Evolutionary conservation across 1,284 basidiomycete species (phyloP).

Genomic region (Vanrija sp.): DNA sequence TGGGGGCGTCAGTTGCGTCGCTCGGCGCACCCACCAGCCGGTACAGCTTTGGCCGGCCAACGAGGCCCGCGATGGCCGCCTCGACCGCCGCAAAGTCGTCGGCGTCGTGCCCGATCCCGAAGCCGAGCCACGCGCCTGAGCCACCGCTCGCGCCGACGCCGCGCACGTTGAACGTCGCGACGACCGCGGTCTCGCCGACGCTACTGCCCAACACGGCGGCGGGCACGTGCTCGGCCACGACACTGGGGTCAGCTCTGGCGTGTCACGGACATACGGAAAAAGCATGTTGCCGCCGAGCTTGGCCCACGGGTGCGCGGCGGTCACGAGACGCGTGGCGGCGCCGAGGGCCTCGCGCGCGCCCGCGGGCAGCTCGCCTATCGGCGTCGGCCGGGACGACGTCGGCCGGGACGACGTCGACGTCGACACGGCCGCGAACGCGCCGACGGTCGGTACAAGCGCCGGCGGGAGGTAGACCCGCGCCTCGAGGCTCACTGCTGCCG

Average conservation of each 20-base stretch:
- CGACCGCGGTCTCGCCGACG: conserved; percentile 15
- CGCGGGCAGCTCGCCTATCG: background rate
- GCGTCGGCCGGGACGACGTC: background rate
- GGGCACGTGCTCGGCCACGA: conserved; percentile 27
- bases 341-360: conserved; percentile 2
- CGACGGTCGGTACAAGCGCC: too few species aligned
- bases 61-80: conserved; percentile 12
- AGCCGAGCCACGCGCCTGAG: conserved; percentile 22
- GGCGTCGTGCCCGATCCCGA: conserved; percentile 24
- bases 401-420: background rate
- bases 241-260: conserved; percentile 15
- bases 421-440: background rate
- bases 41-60: conserved; percentile 16
- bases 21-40: background rate
- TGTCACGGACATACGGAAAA: conserved; percentile 32
- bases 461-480: conserved; percentile 34
- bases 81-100: conserved; percentile 37
- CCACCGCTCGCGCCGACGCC: conserved; percentile 36
- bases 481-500: conserved; percentile 25
- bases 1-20: conserved; percentile 9
- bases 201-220: conserved; percentile 9
- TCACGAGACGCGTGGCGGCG: conserved; percentile 24
- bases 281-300: conserved; percentile 41
- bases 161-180: conserved; percentile 39
- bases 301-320: conserved; percentile 40